These are phyloP conservation scores for Pythium utonaiense DNA, from an alignment of 352 stramenopile species.

Conservation along the genomic window DNA sequence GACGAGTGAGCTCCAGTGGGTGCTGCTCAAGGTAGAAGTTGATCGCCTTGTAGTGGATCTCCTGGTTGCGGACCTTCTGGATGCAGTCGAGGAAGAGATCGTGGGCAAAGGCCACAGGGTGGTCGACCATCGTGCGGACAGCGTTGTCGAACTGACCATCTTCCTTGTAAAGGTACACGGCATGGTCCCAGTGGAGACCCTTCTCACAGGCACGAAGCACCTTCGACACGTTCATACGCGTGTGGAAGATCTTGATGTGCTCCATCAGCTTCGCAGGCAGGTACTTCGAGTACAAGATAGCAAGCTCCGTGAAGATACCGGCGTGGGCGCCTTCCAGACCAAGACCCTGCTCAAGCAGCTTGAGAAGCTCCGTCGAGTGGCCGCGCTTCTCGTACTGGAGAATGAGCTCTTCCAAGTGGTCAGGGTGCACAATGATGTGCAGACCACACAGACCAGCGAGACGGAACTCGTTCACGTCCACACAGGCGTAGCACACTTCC, in stretches of 20 bases:
- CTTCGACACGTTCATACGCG: slow-evolving; percentile 99
- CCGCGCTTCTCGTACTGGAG: slow-evolving; percentile 98
- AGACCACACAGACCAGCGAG: slow-evolving; percentile 97
- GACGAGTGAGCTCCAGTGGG: slow-evolving; percentile 94
- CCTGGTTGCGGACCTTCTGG: slow-evolving; percentile 98
- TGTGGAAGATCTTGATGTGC: slow-evolving; percentile 99
- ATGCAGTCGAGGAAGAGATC: slow-evolving; percentile 99
- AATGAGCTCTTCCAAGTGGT: slow-evolving; percentile 99
- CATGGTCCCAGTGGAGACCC: slow-evolving; percentile 97
- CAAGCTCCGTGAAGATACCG: slow-evolving; percentile 99
- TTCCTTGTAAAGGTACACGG: slow-evolving; percentile 99
- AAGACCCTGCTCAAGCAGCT: slow-evolving; percentile 98
- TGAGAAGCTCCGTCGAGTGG: slow-evolving; percentile 95
- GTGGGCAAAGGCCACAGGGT: slow-evolving; percentile 95
- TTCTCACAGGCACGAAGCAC: slow-evolving; percentile 97
- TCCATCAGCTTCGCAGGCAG: slow-evolving; percentile 99
- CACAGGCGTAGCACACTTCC: slow-evolving; percentile 98
- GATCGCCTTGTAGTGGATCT: slow-evolving; percentile 99
- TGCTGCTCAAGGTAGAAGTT: slow-evolving; percentile 98
- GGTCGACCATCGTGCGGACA: slow-evolving; percentile 99
- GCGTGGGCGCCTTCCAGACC: slow-evolving; percentile 98
- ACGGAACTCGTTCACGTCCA: slow-evolving; percentile 97
- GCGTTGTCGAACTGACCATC: slow-evolving; percentile 99
- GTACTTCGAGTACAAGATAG: slow-evolving; percentile 99
- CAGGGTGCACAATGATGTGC: slow-evolving; percentile 99